phyloP scores from a whole-genome alignment of 352 stramenopile species.

The Pythium biforme region DNA sequence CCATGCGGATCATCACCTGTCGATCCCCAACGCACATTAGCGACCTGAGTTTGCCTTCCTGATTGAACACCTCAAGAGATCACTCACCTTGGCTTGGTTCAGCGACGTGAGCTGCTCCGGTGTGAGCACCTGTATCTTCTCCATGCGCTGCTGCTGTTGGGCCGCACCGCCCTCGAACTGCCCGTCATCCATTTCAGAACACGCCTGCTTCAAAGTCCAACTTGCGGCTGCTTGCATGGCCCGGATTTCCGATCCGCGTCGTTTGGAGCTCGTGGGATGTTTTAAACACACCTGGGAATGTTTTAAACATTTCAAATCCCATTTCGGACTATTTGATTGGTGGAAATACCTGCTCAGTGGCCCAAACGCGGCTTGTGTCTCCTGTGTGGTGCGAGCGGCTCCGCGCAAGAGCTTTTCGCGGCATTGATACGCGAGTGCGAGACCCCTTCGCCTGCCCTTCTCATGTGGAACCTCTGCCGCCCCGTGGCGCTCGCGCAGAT shows the following conservation, averaged over 20 bases:
- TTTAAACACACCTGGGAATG: not conserved
- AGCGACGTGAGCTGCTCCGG: conserved; percentile 57
- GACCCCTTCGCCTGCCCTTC: not conserved
- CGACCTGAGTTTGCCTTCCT: no score
- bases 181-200: not conserved
- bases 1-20: conserved; percentile 74
- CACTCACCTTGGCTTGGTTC: conserved; percentile 73
- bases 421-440: conserved; percentile 21
- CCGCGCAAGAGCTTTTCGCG: conserved; percentile 1
- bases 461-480: conserved; percentile 63
- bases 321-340: conserved; percentile 8
- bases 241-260: not conserved
- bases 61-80: no score
- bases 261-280: not conserved
- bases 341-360: conserved; percentile 5
- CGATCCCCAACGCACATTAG: no score
- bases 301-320: conserved; percentile 14
- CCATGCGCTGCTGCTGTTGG: conserved; percentile 15
- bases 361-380: conserved; percentile 15
- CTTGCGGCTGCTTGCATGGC: no score
- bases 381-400: conserved; percentile 18
- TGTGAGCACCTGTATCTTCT: conserved; percentile 63
- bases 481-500: conserved; percentile 45
- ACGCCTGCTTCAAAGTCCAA: not conserved
- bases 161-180: not conserved